Conservation (phyloP, 208 protist species). For the Jaenimonas drosophilae region DNA sequence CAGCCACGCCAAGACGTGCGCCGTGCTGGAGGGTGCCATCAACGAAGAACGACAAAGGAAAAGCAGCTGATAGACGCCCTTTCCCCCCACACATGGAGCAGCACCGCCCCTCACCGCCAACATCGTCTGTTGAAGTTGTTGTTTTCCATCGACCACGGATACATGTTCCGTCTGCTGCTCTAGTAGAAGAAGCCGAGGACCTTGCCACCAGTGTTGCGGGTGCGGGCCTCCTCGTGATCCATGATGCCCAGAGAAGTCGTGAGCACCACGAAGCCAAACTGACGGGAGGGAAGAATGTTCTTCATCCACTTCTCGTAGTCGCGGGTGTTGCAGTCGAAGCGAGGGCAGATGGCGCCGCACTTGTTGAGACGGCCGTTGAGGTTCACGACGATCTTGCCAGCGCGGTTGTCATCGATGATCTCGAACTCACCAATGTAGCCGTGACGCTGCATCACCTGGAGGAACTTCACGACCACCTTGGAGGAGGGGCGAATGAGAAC, state of each 20-base stretch:
- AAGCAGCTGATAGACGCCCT: too few relatives aligned
- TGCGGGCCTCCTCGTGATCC: conserved; percentile 99
- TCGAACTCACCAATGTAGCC: conserved; percentile 99
- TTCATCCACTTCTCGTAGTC: conserved; percentile 99
- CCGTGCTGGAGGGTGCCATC: too few relatives aligned
- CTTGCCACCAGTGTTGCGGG: conserved; percentile 99
- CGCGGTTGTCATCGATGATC: conserved; percentile 99
- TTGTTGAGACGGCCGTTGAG: conserved; percentile 99
- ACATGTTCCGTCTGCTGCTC: too few relatives aligned
- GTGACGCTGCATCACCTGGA: conserved; percentile 99
- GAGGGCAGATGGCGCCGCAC: conserved; percentile 99
- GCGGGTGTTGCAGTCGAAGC: conserved; percentile 95
- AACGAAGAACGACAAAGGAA: too few relatives aligned
- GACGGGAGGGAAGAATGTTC: conserved; percentile 99
- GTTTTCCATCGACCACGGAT: too few relatives aligned
- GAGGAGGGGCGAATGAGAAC: conserved; percentile 98
- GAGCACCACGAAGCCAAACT: conserved; percentile 99
- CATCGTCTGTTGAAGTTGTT: too few relatives aligned
- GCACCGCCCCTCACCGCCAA: too few relatives aligned
- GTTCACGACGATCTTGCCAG: conserved; percentile 99
- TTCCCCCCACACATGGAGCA: too few relatives aligned
- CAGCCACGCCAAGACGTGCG: too few relatives aligned
- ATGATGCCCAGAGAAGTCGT: conserved; percentile 99
- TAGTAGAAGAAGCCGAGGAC: conserved; percentile 99
- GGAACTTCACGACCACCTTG: conserved; percentile 99